Base-by-base conservation (phyloP, 352 stramenopile species). In the Thraustochytrium striatum region DNA sequence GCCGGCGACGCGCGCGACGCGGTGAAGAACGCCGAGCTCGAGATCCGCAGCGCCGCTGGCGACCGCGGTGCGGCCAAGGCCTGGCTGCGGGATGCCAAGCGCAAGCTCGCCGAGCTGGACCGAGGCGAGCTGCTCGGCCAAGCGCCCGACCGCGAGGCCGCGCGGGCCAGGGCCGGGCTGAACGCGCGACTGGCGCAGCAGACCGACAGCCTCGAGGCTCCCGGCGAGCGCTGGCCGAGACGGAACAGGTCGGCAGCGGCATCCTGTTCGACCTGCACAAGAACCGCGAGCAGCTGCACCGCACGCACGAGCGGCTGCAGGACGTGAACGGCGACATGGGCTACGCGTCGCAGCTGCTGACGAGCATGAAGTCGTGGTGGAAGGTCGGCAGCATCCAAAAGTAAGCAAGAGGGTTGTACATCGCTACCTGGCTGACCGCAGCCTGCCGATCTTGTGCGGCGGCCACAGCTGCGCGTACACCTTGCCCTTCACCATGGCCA, bases 401-500 rank as follows among this genome's bases (percentile, higher is more conserved):
- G 19, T 47, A 75, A 25, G 43, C 9, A 62, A 1, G 39, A 69
- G 58, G 39, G 8, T 19, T 28, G 52, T 33, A 8, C 52, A 19
- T 59, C 25, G 25, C 19, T 59, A 59, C 52, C 19, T 59, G 33
- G 0, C 2, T 59, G n/a, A n/a, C n/a, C n/a, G n/a, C n/a, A n/a
- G n/a, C n/a, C n/a, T n/a, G 13, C 70, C 55, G 33, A 69, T 69
- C 16, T n/a, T 32, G 11, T 28, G 53, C 28, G 53, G 32, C 35
- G 82, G 84, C 85, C 91, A 89, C 70, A 98, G 85, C 52, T 91
- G 88, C 86, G 92, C 90, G 19, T 95, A 55, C 32, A 97, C 90
- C 33, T 92, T 87, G 39, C 92, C 93, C 79, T 95, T 87, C 50
- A 98, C 87, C 21, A 97, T 83, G 28, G 92, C 87, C 57, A 89